A percentile compares a stretch with the other conserved stretches of the same genome.
Conservation (phyloP, 2,329 filamentous ascomycete species). For the Mycosphaerella sp. region DNA sequence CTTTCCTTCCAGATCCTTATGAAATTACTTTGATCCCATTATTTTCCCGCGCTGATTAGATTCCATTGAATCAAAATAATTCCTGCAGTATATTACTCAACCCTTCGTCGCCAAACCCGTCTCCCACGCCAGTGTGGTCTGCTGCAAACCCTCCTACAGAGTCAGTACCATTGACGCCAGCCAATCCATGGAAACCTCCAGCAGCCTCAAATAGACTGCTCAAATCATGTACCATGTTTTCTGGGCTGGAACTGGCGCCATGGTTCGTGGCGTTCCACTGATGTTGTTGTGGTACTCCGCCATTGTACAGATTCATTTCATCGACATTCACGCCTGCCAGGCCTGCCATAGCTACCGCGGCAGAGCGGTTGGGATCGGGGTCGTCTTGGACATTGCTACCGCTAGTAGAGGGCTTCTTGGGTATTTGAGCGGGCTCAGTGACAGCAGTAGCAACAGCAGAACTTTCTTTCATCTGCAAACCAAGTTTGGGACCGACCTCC, state of each 20-base stretch:
- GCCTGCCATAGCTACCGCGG: conserved; percentile 60
- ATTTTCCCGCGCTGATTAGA: background rate
- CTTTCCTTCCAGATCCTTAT: too few species aligned
- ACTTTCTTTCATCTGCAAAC: conserved; percentile 41
- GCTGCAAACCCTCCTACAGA: conserved; percentile 28
- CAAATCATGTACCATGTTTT: conserved; percentile 57
- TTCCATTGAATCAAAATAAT: conserved; percentile 42
- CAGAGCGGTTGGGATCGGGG: conserved; percentile 52
- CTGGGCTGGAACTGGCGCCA: conserved; percentile 48
- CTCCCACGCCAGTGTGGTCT: conserved; percentile 20
- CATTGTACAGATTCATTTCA: conserved; percentile 46
- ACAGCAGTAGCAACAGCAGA: background rate
- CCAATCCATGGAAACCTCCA: conserved; percentile 41
- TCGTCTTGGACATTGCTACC: conserved; percentile 25
- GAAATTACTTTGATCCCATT: too few species aligned
- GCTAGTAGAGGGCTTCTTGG: conserved; percentile 25
- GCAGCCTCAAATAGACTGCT: conserved; percentile 59
- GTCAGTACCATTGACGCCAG: conserved; percentile 23
- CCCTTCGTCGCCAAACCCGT: conserved; percentile 51
- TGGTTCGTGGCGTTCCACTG: conserved; percentile 18
- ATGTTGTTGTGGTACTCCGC: conserved; percentile 16
- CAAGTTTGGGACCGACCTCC: conserved; percentile 63
- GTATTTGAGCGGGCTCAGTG: background rate
- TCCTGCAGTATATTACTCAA: conserved; percentile 54
- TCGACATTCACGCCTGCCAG: conserved; percentile 57